These are phyloP conservation scores for Quercus bicolor DNA, from an alignment of 306 rosid species.

Conservation along the genomic window DNA sequence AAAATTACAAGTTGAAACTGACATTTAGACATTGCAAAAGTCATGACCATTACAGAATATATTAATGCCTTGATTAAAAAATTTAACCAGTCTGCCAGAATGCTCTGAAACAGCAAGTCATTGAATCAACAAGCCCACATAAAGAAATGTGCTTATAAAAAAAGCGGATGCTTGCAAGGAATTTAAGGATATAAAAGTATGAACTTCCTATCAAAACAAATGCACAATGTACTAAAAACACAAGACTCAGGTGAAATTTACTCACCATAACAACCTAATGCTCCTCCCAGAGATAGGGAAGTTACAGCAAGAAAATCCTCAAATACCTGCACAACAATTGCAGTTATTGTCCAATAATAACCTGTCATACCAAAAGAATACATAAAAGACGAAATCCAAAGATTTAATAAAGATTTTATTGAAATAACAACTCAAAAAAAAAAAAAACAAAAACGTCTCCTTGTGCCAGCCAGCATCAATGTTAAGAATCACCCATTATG, in stretches of 20 bases:
- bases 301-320: slow-evolving; percentile 45
- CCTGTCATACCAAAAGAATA: not conserved
- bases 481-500: not conserved
- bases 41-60: not conserved
- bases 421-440: not conserved
- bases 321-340: slow-evolving; percentile 47
- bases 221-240: not conserved
- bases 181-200: not conserved
- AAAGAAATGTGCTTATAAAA: not conserved
- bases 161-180: not conserved
- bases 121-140: not conserved
- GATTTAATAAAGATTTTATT: not conserved
- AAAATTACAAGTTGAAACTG: not conserved
- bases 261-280: slow-evolving; percentile 68
- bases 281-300: slow-evolving; percentile 47
- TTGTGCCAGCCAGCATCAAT: not conserved
- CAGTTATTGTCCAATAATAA: slow-evolving; percentile 12
- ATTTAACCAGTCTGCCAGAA: not conserved
- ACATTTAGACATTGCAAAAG: not conserved
- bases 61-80: not conserved
- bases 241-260: not conserved
- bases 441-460: not conserved
- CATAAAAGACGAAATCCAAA: not conserved
- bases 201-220: not conserved
- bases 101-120: not conserved